Evolutionary conservation across 2,329 filamentous ascomycete species (phyloP).

Genomic region (Davidsoniella virescens): DNA sequence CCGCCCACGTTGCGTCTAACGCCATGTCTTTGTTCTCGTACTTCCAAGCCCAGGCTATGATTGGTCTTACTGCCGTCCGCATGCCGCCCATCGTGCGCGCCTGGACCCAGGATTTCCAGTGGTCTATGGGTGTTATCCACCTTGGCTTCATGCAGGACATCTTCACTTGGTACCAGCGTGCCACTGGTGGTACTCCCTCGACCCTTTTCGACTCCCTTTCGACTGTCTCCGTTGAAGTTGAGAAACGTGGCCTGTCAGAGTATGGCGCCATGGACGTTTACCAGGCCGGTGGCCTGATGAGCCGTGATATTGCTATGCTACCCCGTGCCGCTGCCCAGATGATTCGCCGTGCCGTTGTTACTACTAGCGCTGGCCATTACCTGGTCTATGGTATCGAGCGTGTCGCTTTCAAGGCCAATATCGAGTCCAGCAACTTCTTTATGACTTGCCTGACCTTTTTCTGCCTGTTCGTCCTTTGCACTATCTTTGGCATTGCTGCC

Average conservation of each 20-base stretch:
- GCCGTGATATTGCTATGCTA: constrained; percentile 37
- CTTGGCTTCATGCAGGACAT: constrained; percentile 76
- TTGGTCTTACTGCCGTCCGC: constrained; percentile 66
- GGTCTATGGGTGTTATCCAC: constrained; percentile 91
- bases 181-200: constrained; percentile 74
- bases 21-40: constrained; percentile 87
- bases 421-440: constrained; percentile 86
- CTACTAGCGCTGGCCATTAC: constrained; percentile 37
- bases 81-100: constrained; percentile 77
- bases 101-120: constrained; percentile 96
- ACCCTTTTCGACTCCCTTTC: constrained; percentile 59
- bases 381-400: constrained; percentile 70
- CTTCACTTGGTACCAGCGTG: constrained; percentile 88
- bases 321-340: constrained; percentile 27
- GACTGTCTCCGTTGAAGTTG: constrained; percentile 66
- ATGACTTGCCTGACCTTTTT: constrained; percentile 84
- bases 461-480: constrained; percentile 63
- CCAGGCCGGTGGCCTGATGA: constrained; percentile 28
- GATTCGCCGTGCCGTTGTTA: constrained; percentile 38
- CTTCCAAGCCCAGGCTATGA: constrained; percentile 85
- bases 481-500: constrained; percentile 51
- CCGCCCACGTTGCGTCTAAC: constrained; percentile 85
- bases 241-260: constrained; percentile 39
- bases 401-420: constrained; percentile 69
- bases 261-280: constrained; percentile 22